Percentiles rank a stretch among this genome's conserved stretches.
Evolutionary conservation across 2,329 filamentous ascomycete species (phyloP).

Genomic region (Aspergillus amoenus): DNA sequence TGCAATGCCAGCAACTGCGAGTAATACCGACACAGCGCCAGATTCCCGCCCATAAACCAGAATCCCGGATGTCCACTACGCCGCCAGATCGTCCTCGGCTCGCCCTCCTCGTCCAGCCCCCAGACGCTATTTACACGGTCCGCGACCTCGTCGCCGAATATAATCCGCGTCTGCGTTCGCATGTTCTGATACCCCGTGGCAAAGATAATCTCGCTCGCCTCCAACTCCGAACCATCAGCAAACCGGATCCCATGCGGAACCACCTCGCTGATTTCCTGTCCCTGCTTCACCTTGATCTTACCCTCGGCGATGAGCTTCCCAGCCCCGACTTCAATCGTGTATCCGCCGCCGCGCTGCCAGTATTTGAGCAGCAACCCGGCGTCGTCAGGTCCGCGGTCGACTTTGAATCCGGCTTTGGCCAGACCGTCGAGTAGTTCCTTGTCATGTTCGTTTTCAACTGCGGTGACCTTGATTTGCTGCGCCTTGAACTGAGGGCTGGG

Average conservation of each 20-base stretch:
- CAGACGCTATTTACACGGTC: slow-evolving; percentile 60
- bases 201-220: slow-evolving; percentile 65
- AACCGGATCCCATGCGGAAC: slow-evolving; percentile 51
- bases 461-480: slow-evolving; percentile 51
- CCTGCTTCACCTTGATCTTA: slow-evolving; percentile 64
- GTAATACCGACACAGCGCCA: slow-evolving; percentile 63
- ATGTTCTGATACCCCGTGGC: slow-evolving; percentile 66
- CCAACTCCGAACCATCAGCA: slow-evolving; percentile 57
- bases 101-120: slow-evolving; percentile 58
- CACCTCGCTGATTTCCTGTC: slow-evolving; percentile 57
- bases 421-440: slow-evolving; percentile 46
- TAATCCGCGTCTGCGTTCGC: slow-evolving; percentile 58
- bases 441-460: slow-evolving; percentile 36
- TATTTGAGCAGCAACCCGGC: slow-evolving; percentile 63
- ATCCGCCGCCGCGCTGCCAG: slow-evolving; percentile 65
- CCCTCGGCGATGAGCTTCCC: slow-evolving; percentile 62
- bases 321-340: slow-evolving; percentile 69
- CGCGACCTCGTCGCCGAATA: slow-evolving; percentile 64
- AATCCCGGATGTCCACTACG: slow-evolving; percentile 63
- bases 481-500: slow-evolving; percentile 63
- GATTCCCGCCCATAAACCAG: slow-evolving; percentile 67
- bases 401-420: slow-evolving; percentile 58
- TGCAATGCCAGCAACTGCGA: slow-evolving; percentile 54
- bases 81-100: slow-evolving; percentile 62
- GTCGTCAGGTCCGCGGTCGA: slow-evolving; percentile 58